A percentile compares a stretch with the other conserved stretches of the same genome.
These are phyloP conservation scores for Globisporangium solare DNA, from an alignment of 352 stramenopile genomes.

Conservation along the genomic window DNA sequence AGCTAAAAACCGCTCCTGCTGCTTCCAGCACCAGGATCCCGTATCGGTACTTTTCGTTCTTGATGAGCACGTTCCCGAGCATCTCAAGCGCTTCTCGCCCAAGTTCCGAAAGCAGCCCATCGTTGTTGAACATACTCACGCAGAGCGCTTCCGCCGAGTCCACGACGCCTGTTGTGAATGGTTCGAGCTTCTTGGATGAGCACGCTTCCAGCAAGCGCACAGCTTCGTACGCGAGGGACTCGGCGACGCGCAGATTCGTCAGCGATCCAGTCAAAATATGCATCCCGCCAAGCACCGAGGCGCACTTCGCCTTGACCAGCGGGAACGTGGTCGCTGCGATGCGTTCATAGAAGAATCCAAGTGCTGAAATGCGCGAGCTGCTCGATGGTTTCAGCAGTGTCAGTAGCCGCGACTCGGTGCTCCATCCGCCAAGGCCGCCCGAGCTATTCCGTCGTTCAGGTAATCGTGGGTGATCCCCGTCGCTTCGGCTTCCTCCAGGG, in stretches of 20 bases:
- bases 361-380: constrained; percentile 29
- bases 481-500: constrained; percentile 6
- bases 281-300: constrained; percentile 51
- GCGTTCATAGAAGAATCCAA: constrained; percentile 58
- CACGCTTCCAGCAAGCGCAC: constrained; percentile 63
- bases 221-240: constrained; percentile 73
- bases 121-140: constrained; percentile 74
- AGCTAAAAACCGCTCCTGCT: constrained; percentile 49
- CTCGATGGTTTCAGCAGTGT: constrained; percentile 51
- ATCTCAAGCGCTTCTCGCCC: constrained; percentile 66
- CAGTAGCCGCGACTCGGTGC: constrained; percentile 30
- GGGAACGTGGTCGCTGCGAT: constrained; percentile 38
- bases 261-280: constrained; percentile 40
- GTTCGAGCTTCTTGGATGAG: constrained; percentile 24
- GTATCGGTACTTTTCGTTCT: constrained; percentile 86
- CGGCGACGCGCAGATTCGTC: constrained; percentile 46
- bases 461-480: not conserved
- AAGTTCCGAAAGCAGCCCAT: constrained; percentile 65
- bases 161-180: constrained; percentile 13
- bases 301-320: constrained; percentile 76
- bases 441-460: constrained; percentile 13
- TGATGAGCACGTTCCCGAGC: constrained; percentile 74
- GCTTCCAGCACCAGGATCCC: constrained; percentile 77
- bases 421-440: constrained; percentile 40
- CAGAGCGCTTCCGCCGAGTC: constrained; percentile 13